phyloP scores from a whole-genome alignment of 805 yeast genomes.

The Myxozyma neglecta region DNA sequence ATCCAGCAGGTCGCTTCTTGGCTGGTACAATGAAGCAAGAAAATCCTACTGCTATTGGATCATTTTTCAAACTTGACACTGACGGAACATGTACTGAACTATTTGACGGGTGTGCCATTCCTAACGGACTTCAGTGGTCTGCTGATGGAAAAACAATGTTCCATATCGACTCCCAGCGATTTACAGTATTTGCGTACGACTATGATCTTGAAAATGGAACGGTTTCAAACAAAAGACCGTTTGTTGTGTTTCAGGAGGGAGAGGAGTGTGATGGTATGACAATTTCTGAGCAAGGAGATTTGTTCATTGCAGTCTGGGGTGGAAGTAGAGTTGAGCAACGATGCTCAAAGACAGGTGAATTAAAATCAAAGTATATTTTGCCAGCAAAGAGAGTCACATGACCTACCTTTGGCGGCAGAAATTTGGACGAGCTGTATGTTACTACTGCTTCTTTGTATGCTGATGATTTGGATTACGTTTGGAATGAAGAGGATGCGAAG shows the following conservation, averaged over 20 bases:
- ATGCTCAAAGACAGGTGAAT: slow-evolving; percentile 47
- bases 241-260: slow-evolving; percentile 43
- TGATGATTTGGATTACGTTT: slow-evolving; percentile 43
- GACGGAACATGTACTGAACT: slow-evolving; percentile 38
- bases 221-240: slow-evolving; percentile 43
- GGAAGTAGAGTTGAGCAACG: slow-evolving; percentile 57
- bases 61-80: slow-evolving; percentile 48
- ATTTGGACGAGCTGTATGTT: slow-evolving; percentile 59
- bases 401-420: slow-evolving; percentile 64
- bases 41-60: slow-evolving; percentile 52
- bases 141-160: slow-evolving; percentile 46
- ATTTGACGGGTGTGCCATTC: slow-evolving; percentile 50
- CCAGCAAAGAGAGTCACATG: slow-evolving; percentile 67
- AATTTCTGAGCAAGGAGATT: slow-evolving; percentile 52
- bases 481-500: slow-evolving; percentile 35
- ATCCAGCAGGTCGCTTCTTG: slow-evolving; percentile 73
- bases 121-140: slow-evolving; percentile 72
- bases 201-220: slow-evolving; percentile 45
- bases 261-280: slow-evolving; percentile 80
- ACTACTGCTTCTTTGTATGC: slow-evolving; percentile 62
- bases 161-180: slow-evolving; percentile 55
- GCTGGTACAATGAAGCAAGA: slow-evolving; percentile 69
- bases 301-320: slow-evolving; percentile 70
- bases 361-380: slow-evolving; percentile 52
- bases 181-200: slow-evolving; percentile 51